phyloP scores from a whole-genome alignment of 2,329 filamentous ascomycete genomes.

The Xylaria sp. region DNA sequence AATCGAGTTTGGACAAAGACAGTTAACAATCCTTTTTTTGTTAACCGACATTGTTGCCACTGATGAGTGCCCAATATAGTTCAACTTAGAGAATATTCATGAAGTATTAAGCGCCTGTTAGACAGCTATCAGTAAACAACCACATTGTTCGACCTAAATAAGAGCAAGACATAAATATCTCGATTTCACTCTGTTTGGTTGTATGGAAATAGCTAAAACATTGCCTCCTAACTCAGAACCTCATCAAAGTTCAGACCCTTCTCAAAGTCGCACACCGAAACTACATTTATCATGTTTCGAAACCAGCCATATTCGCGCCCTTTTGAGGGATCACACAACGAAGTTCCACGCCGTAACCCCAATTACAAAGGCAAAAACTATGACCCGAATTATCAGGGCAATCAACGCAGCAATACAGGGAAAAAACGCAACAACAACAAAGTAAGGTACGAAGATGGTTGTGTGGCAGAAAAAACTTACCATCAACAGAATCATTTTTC shows the following conservation, averaged over 20 bases:
- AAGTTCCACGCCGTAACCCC: background rate
- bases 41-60: background rate
- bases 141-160: background rate
- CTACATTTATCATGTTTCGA: background rate
- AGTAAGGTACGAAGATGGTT: background rate
- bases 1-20: background rate
- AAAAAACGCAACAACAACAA: background rate
- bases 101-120: background rate
- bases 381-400: constrained; percentile 24
- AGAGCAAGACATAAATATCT: background rate
- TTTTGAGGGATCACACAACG: background rate
- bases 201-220: background rate
- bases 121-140: background rate
- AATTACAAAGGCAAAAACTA: constrained; percentile 28
- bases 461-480: background rate
- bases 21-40: background rate
- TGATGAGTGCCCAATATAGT: background rate
- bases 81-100: background rate
- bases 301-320: background rate
- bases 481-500: background rate
- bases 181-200: background rate
- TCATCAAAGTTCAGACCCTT: background rate
- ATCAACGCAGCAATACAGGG: background rate
- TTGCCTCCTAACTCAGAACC: background rate
- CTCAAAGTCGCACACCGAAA: background rate